phyloP scores from a whole-genome alignment of 306 rosid species.

The Lithocarpus polystachyus region DNA sequence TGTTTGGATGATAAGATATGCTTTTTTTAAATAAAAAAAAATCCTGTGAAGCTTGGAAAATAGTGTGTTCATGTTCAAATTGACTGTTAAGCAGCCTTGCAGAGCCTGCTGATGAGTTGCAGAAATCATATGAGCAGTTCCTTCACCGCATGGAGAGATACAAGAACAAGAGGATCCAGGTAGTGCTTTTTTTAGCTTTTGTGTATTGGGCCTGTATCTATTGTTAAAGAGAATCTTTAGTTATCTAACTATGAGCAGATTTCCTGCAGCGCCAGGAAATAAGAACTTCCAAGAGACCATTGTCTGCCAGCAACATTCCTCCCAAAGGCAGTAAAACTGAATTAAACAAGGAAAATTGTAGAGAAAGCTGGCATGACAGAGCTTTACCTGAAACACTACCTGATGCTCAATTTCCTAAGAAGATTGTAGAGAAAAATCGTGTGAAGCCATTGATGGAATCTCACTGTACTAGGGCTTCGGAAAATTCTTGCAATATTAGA shows the following conservation, averaged over 20 bases:
- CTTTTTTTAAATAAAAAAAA: not conserved
- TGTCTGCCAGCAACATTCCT: conserved; percentile 29
- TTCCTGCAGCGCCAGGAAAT: conserved; percentile 40
- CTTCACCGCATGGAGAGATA: conserved; percentile 64
- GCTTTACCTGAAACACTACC: conserved; percentile 20
- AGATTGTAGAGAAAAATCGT: not conserved
- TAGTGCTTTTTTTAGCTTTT: conserved; percentile 21
- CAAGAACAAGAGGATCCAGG: conserved; percentile 56
- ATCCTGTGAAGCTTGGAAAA: conserved; percentile 6
- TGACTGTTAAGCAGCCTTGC: conserved; percentile 59
- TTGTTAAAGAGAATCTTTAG: conserved; percentile 1
- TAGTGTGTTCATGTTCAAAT: conserved; percentile 12
- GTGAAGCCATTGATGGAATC: conserved; percentile 12
- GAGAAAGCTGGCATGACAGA: conserved; percentile 20
- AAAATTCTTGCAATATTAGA: not conserved
- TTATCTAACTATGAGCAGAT: conserved; percentile 25
- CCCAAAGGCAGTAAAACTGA: conserved; percentile 27
- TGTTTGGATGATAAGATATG: not conserved
- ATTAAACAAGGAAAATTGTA: conserved; percentile 25
- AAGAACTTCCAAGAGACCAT: conserved; percentile 37
- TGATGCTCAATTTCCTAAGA: conserved; percentile 26
- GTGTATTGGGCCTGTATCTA: conserved; percentile 14
- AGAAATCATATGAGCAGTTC: conserved; percentile 81
- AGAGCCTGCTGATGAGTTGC: conserved; percentile 73
- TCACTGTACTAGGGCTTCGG: not conserved